Percentiles rank a stretch among this genome's conserved stretches.
Conservation (phyloP, 805 yeast species). For the Teunomyces pallodes region DNA sequence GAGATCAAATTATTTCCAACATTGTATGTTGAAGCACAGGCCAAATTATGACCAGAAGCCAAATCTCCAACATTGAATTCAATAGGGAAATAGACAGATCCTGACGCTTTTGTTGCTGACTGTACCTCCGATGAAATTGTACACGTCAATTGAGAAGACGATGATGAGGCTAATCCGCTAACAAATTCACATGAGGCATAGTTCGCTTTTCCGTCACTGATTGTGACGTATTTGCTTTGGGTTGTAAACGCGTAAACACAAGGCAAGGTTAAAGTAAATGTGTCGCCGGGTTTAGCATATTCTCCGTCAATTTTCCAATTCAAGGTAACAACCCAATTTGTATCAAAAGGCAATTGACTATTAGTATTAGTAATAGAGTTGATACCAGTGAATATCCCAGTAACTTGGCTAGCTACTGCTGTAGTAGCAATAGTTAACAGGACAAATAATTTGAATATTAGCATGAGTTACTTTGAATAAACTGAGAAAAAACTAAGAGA, state of each 20-base stretch:
- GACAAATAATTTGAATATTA: too few species aligned
- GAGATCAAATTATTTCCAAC: constrained; percentile 14
- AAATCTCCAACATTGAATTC: constrained; percentile 20
- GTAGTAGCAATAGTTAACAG: background rate
- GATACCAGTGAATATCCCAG: constrained; percentile 18
- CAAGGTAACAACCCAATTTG: constrained; percentile 7
- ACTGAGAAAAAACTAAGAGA: too few species aligned
- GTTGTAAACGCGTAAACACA: constrained; percentile 23
- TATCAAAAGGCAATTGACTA: constrained; percentile 12
- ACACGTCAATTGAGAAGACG: constrained; percentile 15
- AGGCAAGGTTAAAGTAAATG: constrained; percentile 25
- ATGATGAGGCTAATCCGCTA: constrained; percentile 5
- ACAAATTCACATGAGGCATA: constrained; percentile 11
- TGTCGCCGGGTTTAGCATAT: constrained; percentile 20
- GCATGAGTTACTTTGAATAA: too few species aligned
- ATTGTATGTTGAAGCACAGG: constrained; percentile 7
- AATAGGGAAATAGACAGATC: constrained; percentile 11
- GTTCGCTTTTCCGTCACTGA: constrained; percentile 3
- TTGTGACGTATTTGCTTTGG: constrained; percentile 7
- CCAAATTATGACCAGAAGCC: constrained; percentile 8
- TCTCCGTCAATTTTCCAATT: constrained; percentile 19
- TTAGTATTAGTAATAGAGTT: constrained; percentile 9
- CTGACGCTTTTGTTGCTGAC: constrained; percentile 13
- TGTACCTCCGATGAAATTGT: constrained; percentile 12
- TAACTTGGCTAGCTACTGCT: constrained; percentile 8